phyloP scores from a whole-genome alignment of 2,329 filamentous ascomycete genomes.

The Fusarium fracticaudum region DNA sequence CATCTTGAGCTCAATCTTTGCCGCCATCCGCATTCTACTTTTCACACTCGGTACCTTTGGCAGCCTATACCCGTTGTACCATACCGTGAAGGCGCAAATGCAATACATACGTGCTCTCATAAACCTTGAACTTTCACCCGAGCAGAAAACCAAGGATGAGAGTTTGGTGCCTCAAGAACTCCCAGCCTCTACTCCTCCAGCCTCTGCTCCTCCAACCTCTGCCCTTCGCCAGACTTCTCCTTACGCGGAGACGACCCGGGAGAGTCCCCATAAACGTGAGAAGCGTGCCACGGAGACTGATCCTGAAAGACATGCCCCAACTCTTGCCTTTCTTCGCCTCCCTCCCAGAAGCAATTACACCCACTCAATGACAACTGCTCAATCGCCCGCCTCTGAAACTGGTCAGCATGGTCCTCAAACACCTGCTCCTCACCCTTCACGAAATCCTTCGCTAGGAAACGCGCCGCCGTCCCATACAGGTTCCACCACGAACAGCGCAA shows the following conservation, averaged over 20 bases:
- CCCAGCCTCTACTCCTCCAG: neutral
- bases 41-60: neutral
- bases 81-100: neutral
- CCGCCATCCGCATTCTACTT: neutral
- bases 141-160: neutral
- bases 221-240: neutral
- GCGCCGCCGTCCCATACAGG: neutral
- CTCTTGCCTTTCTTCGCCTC: neutral
- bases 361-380: neutral
- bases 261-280: neutral
- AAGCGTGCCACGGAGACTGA: neutral
- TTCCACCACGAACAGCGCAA: neutral
- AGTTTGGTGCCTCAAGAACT: neutral
- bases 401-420: neutral
- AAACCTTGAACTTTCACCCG: neutral
- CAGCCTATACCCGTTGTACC: neutral
- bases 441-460: no score
- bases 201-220: neutral
- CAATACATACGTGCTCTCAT: neutral
- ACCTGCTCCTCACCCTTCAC: neutral
- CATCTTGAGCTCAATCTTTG: neutral
- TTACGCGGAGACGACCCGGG: neutral
- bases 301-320: neutral
- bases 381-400: neutral
- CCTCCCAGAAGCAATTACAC: no score